Percentiles rank a stretch among this genome's conserved stretches.
Conservation (phyloP, 352 stramenopile species). For the Labyrinthula sp. region DNA sequence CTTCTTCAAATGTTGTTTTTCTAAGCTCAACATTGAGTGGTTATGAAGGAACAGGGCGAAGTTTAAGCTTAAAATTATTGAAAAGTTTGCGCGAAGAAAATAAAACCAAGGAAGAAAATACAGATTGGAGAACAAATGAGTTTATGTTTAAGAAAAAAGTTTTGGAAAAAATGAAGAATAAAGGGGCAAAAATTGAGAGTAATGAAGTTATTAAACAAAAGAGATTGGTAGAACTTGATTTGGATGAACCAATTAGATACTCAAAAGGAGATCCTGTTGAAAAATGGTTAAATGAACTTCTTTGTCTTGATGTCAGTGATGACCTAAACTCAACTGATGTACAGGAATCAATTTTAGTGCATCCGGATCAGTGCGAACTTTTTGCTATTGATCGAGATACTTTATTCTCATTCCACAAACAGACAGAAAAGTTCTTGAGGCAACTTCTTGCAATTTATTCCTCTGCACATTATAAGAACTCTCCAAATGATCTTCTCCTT, state of each 20-base stretch:
- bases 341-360: constrained; percentile 70
- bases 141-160: constrained; percentile 85
- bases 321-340: constrained; percentile 51
- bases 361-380: constrained; percentile 83
- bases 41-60: constrained; percentile 95
- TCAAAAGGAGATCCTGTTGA: constrained; percentile 77
- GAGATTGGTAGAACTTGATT: constrained; percentile 73
- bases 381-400: constrained; percentile 96
- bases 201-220: too few species aligned
- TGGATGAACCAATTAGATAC: constrained; percentile 95
- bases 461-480: constrained; percentile 98
- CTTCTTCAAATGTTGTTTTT: constrained; percentile 87
- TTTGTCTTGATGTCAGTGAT: constrained; percentile 82
- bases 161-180: constrained; percentile 74
- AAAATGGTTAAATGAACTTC: constrained; percentile 81
- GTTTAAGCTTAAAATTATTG: constrained; percentile 93
- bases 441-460: constrained; percentile 85
- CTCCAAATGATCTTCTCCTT: constrained; percentile 95
- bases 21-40: constrained; percentile 97
- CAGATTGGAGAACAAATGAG: constrained; percentile 62
- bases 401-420: constrained; percentile 95
- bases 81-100: constrained; percentile 73
- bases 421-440: constrained; percentile 76
- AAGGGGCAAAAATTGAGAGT: constrained; percentile 45
- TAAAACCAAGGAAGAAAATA: constrained; percentile 37